Evolutionary conservation across 495 filamentous ascomycete genomes (phyloP).

Genomic region (Hapsidospora chrysogenum): DNA sequence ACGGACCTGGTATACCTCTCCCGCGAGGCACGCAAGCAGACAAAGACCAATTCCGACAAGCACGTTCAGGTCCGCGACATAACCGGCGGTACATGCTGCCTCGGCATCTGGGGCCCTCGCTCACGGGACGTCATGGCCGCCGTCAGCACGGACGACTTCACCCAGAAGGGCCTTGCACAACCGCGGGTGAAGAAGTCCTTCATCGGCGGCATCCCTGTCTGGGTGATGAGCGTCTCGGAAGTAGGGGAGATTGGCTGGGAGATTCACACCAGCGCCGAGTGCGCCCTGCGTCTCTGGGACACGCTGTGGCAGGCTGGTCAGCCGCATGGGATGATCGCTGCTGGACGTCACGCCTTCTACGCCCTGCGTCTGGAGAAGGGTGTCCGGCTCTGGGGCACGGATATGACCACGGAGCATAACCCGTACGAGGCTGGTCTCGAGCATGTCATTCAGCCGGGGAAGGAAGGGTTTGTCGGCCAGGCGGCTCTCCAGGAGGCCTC

Average conservation of each 20-base stretch:
- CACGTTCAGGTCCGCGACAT: conserved; percentile 29
- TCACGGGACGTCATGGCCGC: conserved; percentile 12
- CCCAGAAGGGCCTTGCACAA: neutral
- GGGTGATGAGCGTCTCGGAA: conserved; percentile 24
- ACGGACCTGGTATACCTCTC: conserved; percentile 26
- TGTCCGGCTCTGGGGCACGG: conserved; percentile 21
- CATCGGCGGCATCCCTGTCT: conserved; percentile 7
- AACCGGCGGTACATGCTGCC: conserved; percentile 31
- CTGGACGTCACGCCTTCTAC: conserved; percentile 30
- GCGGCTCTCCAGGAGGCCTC: neutral
- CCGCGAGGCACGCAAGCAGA: conserved; percentile 21
- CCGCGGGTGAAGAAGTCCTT: neutral
- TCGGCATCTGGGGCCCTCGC: conserved; percentile 35
- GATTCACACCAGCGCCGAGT: conserved; percentile 29
- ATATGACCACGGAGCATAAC: conserved; percentile 32
- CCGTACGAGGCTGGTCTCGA: conserved; percentile 29
- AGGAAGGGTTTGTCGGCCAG: conserved; percentile 22
- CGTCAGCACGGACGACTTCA: neutral
- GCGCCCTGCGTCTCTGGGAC: conserved; percentile 29
- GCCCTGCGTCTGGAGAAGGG: conserved; percentile 31
- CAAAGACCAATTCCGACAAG: conserved; percentile 5
- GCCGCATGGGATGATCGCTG: conserved; percentile 26
- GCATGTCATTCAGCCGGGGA: conserved; percentile 15
- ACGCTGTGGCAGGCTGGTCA: conserved; percentile 25
- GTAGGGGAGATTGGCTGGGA: conserved; percentile 36